Conservation (phyloP, 2,329 filamentous ascomycete species). For the Fusarium compactum region DNA sequence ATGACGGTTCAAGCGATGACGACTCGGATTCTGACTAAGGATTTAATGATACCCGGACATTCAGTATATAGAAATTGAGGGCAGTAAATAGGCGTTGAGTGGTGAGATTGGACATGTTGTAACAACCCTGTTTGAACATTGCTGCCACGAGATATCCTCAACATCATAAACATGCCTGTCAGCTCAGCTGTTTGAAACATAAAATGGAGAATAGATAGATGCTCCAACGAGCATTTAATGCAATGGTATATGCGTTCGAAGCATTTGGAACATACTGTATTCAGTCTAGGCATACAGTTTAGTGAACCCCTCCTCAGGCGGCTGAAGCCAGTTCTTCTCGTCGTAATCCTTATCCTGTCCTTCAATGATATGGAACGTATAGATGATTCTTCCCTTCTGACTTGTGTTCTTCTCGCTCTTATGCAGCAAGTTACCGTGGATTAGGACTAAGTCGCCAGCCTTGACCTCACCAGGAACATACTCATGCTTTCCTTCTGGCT, state of each 20-base stretch:
- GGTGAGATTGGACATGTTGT: slow-evolving; percentile 43
- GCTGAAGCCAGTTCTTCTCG: slow-evolving; percentile 91
- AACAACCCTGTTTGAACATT: slow-evolving; percentile 35
- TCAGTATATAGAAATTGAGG: slow-evolving; percentile 20
- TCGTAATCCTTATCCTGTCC: slow-evolving; percentile 81
- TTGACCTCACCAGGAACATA: slow-evolving; percentile 90
- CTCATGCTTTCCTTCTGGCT: slow-evolving; percentile 54
- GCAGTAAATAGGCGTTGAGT: slow-evolving; percentile 14
- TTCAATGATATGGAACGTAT: slow-evolving; percentile 98
- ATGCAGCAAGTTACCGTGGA: slow-evolving; percentile 95
- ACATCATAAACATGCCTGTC: slow-evolving; percentile 24
- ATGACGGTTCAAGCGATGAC: slow-evolving; percentile 46
- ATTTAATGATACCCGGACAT: slow-evolving; percentile 27
- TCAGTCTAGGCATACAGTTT: slow-evolving; percentile 62
- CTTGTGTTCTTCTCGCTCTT: slow-evolving; percentile 96
- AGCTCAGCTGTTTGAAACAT: slow-evolving; percentile 21
- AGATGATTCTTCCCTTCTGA: slow-evolving; percentile 88
- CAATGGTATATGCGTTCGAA: not conserved
- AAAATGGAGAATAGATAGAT: slow-evolving; percentile 13
- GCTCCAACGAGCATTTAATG: slow-evolving; percentile 8
- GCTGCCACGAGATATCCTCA: slow-evolving; percentile 43
- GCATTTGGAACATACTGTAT: not conserved
- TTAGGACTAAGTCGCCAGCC: slow-evolving; percentile 89
- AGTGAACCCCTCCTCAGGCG: slow-evolving; percentile 82
- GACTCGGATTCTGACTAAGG: slow-evolving; percentile 42